A percentile compares a stretch with the other conserved stretches of the same genome.
phyloP scores from a whole-genome alignment of 305 asterid species.

The Fraxinus paxiana region DNA sequence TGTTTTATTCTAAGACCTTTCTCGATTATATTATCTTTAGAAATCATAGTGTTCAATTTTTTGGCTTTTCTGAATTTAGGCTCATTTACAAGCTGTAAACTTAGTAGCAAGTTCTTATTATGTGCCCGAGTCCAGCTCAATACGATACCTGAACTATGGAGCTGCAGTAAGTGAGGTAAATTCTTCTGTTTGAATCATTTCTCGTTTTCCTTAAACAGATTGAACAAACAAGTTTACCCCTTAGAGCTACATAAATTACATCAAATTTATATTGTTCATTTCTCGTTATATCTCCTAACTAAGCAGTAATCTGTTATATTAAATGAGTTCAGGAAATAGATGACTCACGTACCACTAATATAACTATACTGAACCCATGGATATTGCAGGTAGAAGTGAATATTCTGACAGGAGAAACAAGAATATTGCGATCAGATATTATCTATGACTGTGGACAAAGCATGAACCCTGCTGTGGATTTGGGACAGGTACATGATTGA shows the following conservation, averaged over 20 bases:
- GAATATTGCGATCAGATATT: slow-evolving; percentile 49
- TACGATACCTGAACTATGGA: slow-evolving; percentile 56
- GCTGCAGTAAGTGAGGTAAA: slow-evolving; percentile 70
- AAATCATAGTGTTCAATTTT: background rate
- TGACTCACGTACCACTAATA: background rate
- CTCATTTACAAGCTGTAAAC: slow-evolving; percentile 41
- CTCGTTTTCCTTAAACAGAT: background rate
- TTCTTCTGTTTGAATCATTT: background rate
- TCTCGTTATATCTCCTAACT: background rate
- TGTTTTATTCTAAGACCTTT: background rate
- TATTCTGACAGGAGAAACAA: slow-evolving; percentile 56
- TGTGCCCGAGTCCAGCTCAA: slow-evolving; percentile 46
- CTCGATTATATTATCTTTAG: background rate
- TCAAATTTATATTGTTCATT: background rate
- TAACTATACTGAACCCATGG: background rate
- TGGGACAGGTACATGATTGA: slow-evolving; percentile 58
- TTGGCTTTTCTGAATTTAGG: slow-evolving; percentile 31
- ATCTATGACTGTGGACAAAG: slow-evolving; percentile 78
- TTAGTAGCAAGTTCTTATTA: slow-evolving; percentile 54
- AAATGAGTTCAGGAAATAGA: background rate
- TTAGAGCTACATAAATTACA: background rate
- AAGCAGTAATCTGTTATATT: background rate
- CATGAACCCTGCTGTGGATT: slow-evolving; percentile 72
- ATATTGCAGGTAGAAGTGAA: slow-evolving; percentile 60
- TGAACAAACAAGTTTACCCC: background rate